Base-by-base conservation (phyloP, 345 rosid species). In the Dovyalis caffra region DNA sequence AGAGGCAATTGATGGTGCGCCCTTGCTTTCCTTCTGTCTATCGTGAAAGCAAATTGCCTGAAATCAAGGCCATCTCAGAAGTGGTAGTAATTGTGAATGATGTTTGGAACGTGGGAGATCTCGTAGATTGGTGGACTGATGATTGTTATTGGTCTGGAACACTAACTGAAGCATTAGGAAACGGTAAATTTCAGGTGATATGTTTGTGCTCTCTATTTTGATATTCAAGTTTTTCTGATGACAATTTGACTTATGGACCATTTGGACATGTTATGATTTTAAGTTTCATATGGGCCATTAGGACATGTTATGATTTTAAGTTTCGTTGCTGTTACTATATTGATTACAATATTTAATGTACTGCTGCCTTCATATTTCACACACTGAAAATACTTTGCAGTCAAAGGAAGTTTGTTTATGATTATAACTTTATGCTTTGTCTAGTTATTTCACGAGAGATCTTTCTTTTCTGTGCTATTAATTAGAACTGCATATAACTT, bases 121-220 rank as follows among this genome's bases (percentile, higher is more conserved):
- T 86, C 78, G 91, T 91, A 40, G 96, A 91, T 78, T 91, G 93
- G 96, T 86, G 86, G 85, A n/a, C 69, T 64, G 83, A 77, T 76
- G 63, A 29, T 45, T 87, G 90, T 80, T 88, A 75, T 80, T 91
- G 96, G 93, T 83, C 90, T 66, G 93, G 89, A 64, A 82, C 61
- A 28, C 31, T 91, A 61, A 80, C 74, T 6, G 72, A 83, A 77
- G 73, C 47, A 28, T 58, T 89, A 68, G 83, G 56, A 61, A 64
- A 81, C 15, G 85, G 73, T 18, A 85, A 79, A 71, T 74, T 78
- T 70, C 62, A 34, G 93, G 96, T 89, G 83, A 70, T 58, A 32
- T 61, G 68, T 40, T 63, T 75, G 63, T 32, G 6, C 37, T 37
- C 6, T 57, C 38, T 74, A 12, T n/a, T 23, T 16, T 23, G 28